These are phyloP conservation scores for Hanseniaspora jakobsenii DNA, from an alignment of 805 yeast species.

Conservation along the genomic window DNA sequence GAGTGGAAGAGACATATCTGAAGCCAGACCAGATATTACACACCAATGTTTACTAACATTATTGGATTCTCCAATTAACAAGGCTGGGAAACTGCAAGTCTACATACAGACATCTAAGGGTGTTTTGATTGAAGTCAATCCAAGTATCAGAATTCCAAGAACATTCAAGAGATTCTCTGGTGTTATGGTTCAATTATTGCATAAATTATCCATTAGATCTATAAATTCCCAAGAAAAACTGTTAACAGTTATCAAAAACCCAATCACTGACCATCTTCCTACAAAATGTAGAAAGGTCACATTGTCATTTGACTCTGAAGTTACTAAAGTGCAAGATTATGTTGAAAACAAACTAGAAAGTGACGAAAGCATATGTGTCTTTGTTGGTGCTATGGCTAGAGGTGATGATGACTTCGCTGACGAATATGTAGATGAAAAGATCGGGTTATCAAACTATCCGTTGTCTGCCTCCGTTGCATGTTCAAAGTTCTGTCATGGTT, in stretches of 20 bases:
- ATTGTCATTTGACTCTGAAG: conserved; percentile 81
- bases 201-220: conserved; percentile 81
- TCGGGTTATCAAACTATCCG: conserved; percentile 91
- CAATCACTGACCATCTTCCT: conserved; percentile 92
- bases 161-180: conserved; percentile 97
- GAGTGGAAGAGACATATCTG: conserved; percentile 94
- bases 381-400: conserved; percentile 98
- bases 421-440: conserved; percentile 90
- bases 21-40: conserved; percentile 98
- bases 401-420: conserved; percentile 97
- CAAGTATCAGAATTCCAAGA: conserved; percentile 92
- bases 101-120: conserved; percentile 93
- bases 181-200: conserved; percentile 90
- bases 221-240: conserved; percentile 92
- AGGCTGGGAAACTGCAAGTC: conserved; percentile 93
- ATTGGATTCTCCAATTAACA: conserved; percentile 93
- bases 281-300: conserved; percentile 91
- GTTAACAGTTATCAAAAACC: conserved; percentile 88
- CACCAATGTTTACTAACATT: conserved; percentile 92
- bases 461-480: conserved; percentile 96
- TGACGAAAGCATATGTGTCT: conserved; percentile 91
- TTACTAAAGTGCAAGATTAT: conserved; percentile 78
- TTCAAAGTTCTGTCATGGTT: conserved; percentile 95
- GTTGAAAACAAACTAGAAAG: conserved; percentile 57
- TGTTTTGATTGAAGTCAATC: conserved; percentile 89